Base-by-base conservation (phyloP, 2,329 filamentous ascomycete genomes). In the Geosmithia putterillii region DNA sequence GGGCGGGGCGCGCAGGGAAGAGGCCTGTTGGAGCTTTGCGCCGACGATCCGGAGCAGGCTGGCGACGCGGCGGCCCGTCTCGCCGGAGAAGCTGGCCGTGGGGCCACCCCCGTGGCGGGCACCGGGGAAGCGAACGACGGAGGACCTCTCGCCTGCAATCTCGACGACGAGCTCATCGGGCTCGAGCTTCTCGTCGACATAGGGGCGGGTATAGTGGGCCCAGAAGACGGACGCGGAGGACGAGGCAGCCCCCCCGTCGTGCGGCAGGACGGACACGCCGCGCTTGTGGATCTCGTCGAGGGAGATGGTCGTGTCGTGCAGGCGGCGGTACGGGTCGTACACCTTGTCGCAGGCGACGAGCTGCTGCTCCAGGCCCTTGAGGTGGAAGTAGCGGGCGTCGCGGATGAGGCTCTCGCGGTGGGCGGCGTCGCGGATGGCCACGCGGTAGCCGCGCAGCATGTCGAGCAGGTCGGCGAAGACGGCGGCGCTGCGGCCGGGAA, bases 381-480 rank as follows among this genome's bases (percentile, higher is more conserved):
- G 81, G 58, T 95, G 87, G 60, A 90, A 95, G 60, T 95, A 96
- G 42, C 86, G 80, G 48, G 86, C 92, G 60, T 96, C 90, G 36
- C 85, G 74, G 2, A 96, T 67, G 3, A 96, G 71, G 45, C 84
- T 77, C 19, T 76, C 71, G 17, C 90, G 80, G 55, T 96, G 90
- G 2, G 73, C 70, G 49, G 89, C 84, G 57, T 81, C 74, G 43
- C 79, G 74, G 46, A 95, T 86, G 19, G 81, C 70, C 2, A 95
- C 62, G 0, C 85, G 81, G 58, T 95, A 95, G 4, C 90, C 90
- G 42, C 86, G 78, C 4, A 95, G 69, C 35, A 95, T 65, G 51
- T 86, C 83, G 12, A 95, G 65, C 4, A 96, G 66, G 55, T 96
- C 86, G 38, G 78, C 73, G 52, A 96, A 96, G 4, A 80, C 81